A percentile compares a stretch with the other conserved stretches of the same genome.
Conservation (phyloP, 805 yeast species). For the Pichia heedii region DNA sequence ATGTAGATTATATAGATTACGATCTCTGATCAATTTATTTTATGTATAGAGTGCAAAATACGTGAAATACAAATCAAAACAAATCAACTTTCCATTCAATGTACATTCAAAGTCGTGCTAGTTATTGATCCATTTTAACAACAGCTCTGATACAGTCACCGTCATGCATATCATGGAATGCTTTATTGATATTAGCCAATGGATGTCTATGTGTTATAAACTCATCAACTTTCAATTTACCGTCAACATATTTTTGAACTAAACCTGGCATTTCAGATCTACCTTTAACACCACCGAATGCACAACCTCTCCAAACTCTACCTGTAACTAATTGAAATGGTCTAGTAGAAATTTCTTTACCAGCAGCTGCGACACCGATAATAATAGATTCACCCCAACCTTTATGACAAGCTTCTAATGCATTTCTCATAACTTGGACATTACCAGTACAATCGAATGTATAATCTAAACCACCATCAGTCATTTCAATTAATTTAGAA, state of each 20-base stretch:
- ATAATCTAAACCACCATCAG: slow-evolving; percentile 95
- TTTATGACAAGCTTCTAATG: slow-evolving; percentile 94
- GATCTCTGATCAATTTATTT: too few relatives aligned
- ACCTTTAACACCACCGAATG: slow-evolving; percentile 99
- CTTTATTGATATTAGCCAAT: slow-evolving; percentile 70
- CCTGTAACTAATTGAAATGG: slow-evolving; percentile 99
- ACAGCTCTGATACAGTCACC: slow-evolving; percentile 96
- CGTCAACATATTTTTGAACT: slow-evolving; percentile 76
- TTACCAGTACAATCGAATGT: slow-evolving; percentile 99
- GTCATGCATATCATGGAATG: slow-evolving; percentile 89
- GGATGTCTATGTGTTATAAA: slow-evolving; percentile 87
- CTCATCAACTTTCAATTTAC: slow-evolving; percentile 83
- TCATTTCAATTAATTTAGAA: slow-evolving; percentile 72
- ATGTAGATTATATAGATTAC: too few relatives aligned
- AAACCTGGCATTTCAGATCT: slow-evolving; percentile 89
- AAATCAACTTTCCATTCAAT: too few relatives aligned
- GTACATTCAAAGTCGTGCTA: background rate
- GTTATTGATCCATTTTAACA: slow-evolving; percentile 22
- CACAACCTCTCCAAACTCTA: slow-evolving; percentile 97
- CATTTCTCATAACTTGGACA: slow-evolving; percentile 88
- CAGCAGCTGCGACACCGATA: slow-evolving; percentile 99
- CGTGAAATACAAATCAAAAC: too few relatives aligned
- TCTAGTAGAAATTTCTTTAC: slow-evolving; percentile 91
- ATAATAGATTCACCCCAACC: slow-evolving; percentile 97
- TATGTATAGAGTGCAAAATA: too few relatives aligned